phyloP scores from a whole-genome alignment of 1,139 yeast genomes.

The Suhomyces yuchorum region DNA sequence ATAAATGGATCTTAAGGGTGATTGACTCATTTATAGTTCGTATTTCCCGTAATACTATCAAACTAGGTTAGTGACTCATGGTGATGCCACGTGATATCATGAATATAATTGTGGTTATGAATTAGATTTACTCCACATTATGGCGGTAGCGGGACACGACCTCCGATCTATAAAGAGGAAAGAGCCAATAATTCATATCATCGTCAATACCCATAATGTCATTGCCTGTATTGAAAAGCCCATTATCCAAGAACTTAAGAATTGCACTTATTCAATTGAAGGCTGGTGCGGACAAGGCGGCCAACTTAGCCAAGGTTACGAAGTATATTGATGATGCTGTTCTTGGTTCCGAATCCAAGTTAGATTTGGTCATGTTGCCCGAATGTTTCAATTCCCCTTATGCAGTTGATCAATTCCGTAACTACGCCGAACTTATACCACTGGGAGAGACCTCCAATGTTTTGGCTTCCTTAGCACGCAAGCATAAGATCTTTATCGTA shows the following conservation, averaged over 20 bases:
- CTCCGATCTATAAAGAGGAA: neutral
- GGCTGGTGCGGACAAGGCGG: slow-evolving; percentile 66
- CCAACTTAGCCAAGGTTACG: slow-evolving; percentile 57
- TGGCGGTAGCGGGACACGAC: neutral
- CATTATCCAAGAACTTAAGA: slow-evolving; percentile 41
- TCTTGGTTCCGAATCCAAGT: slow-evolving; percentile 43
- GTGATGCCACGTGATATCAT: neutral
- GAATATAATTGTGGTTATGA: neutral
- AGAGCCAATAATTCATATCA: neutral
- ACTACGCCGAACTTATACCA: slow-evolving; percentile 80
- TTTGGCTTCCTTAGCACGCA: slow-evolving; percentile 63
- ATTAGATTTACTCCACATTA: neutral
- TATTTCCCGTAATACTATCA: too few relatives aligned
- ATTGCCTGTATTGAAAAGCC: slow-evolving; percentile 31
- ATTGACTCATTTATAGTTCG: too few relatives aligned
- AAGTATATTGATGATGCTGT: slow-evolving; percentile 54
- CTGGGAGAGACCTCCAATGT: slow-evolving; percentile 67
- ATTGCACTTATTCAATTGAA: slow-evolving; percentile 79
- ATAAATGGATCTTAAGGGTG: too few relatives aligned
- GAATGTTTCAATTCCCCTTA: slow-evolving; percentile 97
- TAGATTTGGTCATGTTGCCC: slow-evolving; percentile 72
- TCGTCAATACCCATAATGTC: slow-evolving; percentile 12
- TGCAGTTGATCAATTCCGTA: slow-evolving; percentile 80
- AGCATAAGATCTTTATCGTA: slow-evolving; percentile 61
- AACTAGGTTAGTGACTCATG: too few relatives aligned